Conservation (phyloP, 352 stramenopile species). For the Pythium dissotocum region DNA sequence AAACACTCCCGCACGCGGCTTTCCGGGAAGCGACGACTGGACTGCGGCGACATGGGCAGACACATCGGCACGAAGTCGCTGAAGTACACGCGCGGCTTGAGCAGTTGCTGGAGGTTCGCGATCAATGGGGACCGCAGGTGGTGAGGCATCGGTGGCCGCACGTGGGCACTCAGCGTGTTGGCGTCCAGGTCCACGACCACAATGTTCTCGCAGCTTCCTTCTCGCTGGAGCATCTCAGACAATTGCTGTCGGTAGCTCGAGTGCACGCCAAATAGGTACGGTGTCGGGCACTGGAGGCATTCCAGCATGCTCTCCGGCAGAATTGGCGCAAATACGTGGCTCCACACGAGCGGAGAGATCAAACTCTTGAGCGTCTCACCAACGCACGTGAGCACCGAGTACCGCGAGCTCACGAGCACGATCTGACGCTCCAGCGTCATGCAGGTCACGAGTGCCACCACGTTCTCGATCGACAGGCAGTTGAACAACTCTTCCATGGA, state of each 20-base stretch:
- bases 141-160: slow-evolving; percentile 47
- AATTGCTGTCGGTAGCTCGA: slow-evolving; percentile 67
- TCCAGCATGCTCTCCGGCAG: slow-evolving; percentile 81
- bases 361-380: slow-evolving; percentile 80
- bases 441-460: slow-evolving; percentile 66
- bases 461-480: slow-evolving; percentile 72
- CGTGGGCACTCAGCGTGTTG: slow-evolving; percentile 50
- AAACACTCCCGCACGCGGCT: slow-evolving; percentile 63
- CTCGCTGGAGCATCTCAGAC: slow-evolving; percentile 67
- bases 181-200: slow-evolving; percentile 73
- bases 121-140: slow-evolving; percentile 44
- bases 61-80: slow-evolving; percentile 78
- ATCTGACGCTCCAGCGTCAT: slow-evolving; percentile 80
- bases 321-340: slow-evolving; percentile 85
- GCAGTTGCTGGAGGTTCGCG: slow-evolving; percentile 54
- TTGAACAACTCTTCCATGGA: slow-evolving; percentile 84
- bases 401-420: slow-evolving; percentile 74
- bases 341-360: slow-evolving; percentile 79
- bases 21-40: slow-evolving; percentile 50
- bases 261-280: slow-evolving; percentile 86
- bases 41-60: slow-evolving; percentile 30
- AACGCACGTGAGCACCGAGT: slow-evolving; percentile 79
- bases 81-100: slow-evolving; percentile 76
- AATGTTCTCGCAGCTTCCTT: slow-evolving; percentile 74
- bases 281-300: slow-evolving; percentile 81